Evolutionary conservation across 78 protist species (phyloP).

Genomic region (Guillardia theta): DNA sequence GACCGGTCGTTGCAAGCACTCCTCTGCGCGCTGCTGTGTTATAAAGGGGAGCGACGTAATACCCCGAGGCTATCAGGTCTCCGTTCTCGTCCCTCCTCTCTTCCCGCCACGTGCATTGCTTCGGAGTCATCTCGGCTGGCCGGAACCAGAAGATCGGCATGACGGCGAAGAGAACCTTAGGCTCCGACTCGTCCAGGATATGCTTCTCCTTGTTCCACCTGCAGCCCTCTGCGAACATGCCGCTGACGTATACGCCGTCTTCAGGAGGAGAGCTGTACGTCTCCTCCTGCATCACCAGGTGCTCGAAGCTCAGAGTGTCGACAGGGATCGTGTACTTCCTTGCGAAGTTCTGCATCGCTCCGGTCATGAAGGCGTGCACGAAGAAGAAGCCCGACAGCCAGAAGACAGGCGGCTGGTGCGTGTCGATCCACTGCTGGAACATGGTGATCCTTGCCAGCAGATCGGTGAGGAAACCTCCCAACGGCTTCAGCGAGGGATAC

Average conservation of each 20-base stretch:
- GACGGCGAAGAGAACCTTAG: constrained; percentile 55
- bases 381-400: constrained; percentile 82
- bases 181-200: constrained; percentile 47
- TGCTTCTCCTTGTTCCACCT: background rate
- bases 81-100: background rate
- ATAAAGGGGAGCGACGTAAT: background rate
- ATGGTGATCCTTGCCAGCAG: constrained; percentile 23
- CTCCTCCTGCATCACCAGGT: background rate
- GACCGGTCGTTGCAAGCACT: constrained; percentile 46
- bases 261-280: background rate
- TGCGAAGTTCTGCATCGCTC: constrained; percentile 75
- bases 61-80: background rate
- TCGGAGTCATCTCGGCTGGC: constrained; percentile 34
- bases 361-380: constrained; percentile 83
- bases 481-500: constrained; percentile 53
- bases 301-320: constrained; percentile 59
- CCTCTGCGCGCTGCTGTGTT: constrained; percentile 19
- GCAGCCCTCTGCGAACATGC: constrained; percentile 68
- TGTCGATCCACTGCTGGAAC: constrained; percentile 44
- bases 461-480: constrained; percentile 6
- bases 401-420: constrained; percentile 48
- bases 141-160: constrained; percentile 69
- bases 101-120: background rate
- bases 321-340: constrained; percentile 58
- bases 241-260: constrained; percentile 68